Evolutionary conservation across 352 stramenopile genomes (phyloP).

Genomic region (Hyaloperonospora arabidopsidis): DNA sequence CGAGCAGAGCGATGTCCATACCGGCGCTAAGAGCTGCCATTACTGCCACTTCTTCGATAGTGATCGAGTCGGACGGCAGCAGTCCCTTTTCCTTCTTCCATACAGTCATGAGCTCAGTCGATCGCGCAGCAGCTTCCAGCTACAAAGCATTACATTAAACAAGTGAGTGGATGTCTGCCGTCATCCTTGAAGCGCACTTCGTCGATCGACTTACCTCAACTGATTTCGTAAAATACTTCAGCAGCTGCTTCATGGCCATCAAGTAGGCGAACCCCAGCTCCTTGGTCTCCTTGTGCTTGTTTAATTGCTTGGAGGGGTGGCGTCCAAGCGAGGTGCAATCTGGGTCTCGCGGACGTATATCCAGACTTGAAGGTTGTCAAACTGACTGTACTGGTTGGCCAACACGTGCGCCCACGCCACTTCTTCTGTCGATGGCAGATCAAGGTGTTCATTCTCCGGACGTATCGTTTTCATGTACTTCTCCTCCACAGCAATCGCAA

Average conservation of each 20-base stretch:
- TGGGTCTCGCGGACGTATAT: constrained; percentile 75
- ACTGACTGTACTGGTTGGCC: constrained; percentile 70
- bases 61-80: constrained; percentile 20
- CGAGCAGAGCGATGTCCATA: constrained; percentile 50
- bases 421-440: constrained; percentile 43
- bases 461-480: constrained; percentile 68
- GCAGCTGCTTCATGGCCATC: constrained; percentile 62
- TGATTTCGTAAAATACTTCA: constrained; percentile 76
- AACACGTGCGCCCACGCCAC: constrained; percentile 79
- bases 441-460: constrained; percentile 32
- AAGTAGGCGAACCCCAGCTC: constrained; percentile 77
- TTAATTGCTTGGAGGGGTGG: constrained; percentile 48
- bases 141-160: constrained; percentile 14
- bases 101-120: constrained; percentile 30
- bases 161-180: constrained; percentile 2
- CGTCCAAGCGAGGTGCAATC: constrained; percentile 62
- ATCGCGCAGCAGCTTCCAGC: constrained; percentile 46
- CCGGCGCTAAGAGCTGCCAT: constrained; percentile 45
- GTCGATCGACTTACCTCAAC: constrained; percentile 47
- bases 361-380: constrained; percentile 84
- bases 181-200: neutral
- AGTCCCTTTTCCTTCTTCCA: constrained; percentile 30
- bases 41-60: constrained; percentile 46
- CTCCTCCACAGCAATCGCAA: constrained; percentile 72
- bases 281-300: constrained; percentile 53